Evolutionary conservation across 140 eudicot species (phyloP).

Genomic region (Anethum foeniculum): DNA sequence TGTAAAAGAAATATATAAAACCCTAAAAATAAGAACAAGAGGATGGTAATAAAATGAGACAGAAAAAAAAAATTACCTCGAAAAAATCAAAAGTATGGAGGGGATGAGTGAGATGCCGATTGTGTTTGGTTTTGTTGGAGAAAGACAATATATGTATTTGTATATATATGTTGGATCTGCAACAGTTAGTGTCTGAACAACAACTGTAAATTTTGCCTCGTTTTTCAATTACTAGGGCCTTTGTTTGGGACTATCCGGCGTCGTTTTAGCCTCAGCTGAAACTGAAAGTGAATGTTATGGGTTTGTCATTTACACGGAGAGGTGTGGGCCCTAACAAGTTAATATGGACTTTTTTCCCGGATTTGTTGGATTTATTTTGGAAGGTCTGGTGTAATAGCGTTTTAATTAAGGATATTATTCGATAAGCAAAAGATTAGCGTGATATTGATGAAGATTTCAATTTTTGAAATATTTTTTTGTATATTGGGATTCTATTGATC

Average conservation of each 20-base stretch:
- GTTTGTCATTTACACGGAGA: not conserved
- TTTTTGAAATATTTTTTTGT: conserved; percentile 25
- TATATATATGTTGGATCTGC: conserved; percentile 7
- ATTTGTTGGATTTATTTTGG: too few relatives aligned
- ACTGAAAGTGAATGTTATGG: not conserved
- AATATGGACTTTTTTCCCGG: not conserved
- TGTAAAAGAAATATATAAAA: not conserved
- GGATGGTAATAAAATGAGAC: not conserved
- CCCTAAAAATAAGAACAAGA: conserved; percentile 5
- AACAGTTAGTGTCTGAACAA: not conserved
- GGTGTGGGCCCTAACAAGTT: not conserved
- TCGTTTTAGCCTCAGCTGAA: not conserved
- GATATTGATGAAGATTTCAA: too few relatives aligned
- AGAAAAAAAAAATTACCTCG: not conserved
- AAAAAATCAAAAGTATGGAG: not conserved
- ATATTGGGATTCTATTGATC: conserved; percentile 14
- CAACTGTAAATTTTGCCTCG: not conserved
- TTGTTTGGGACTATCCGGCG: not conserved
- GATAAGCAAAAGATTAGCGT: too few relatives aligned
- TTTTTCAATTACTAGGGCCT: too few relatives aligned
- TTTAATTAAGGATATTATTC: too few relatives aligned
- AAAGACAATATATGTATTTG: not conserved
- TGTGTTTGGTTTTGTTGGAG: conserved; percentile 10
- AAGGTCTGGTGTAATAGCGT: too few relatives aligned
- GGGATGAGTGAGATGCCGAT: not conserved